Percentiles rank a stretch among this genome's conserved stretches.
phyloP scores from a whole-genome alignment of 345 rosid species.

The Lepidium aucheri region DNA sequence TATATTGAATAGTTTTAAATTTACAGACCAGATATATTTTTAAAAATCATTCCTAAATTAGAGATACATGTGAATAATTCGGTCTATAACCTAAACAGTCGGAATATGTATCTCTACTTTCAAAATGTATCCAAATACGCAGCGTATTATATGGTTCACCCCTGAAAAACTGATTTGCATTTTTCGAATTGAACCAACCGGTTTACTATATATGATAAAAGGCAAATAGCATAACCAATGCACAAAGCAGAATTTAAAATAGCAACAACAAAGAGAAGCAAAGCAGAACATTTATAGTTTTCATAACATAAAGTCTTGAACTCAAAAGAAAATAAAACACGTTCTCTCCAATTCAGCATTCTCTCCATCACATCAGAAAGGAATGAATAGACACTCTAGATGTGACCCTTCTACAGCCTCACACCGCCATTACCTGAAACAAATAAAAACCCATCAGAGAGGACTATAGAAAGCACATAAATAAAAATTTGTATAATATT shows the following conservation, averaged over 20 bases:
- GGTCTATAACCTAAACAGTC: too few relatives aligned
- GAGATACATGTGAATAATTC: too few relatives aligned
- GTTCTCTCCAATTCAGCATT: background rate
- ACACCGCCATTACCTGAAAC: conserved; percentile 15
- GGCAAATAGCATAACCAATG: background rate
- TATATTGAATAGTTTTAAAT: too few relatives aligned
- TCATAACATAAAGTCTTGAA: background rate
- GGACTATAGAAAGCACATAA: background rate
- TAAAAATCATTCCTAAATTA: too few relatives aligned
- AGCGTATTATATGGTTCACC: background rate
- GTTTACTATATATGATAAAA: background rate
- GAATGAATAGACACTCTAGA: background rate
- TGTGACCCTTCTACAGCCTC: background rate
- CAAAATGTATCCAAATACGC: background rate
- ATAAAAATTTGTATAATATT: background rate
- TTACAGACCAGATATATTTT: too few relatives aligned
- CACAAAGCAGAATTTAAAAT: background rate
- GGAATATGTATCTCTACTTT: too few relatives aligned
- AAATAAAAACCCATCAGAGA: background rate
- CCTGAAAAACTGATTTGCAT: background rate
- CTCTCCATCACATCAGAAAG: background rate
- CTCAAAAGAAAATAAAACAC: background rate
- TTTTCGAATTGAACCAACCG: background rate
- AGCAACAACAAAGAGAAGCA: background rate
- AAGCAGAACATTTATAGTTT: background rate